phyloP scores from a whole-genome alignment of 73 alveolate genomes.

The Paramecium octaurelia region DNA sequence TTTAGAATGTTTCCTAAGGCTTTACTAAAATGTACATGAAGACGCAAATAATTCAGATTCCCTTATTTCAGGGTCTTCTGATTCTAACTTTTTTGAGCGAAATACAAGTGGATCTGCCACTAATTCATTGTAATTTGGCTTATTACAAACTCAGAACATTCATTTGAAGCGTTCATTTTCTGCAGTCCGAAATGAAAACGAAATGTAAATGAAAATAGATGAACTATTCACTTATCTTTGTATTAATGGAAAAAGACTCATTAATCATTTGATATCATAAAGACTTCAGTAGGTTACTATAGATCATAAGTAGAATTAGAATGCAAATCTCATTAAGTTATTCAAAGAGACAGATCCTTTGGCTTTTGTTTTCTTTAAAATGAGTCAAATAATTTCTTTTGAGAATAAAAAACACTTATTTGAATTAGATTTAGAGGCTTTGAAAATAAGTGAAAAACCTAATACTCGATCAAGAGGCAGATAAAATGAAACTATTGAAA shows the following conservation, averaged over 20 bases:
- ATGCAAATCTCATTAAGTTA: background rate
- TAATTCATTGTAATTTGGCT: background rate
- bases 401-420: slow-evolving; percentile 28
- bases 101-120: slow-evolving; percentile 32
- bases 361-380: slow-evolving; percentile 33
- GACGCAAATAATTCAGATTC: background rate
- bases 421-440: background rate
- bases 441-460: slow-evolving; percentile 1
- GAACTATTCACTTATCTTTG: slow-evolving; percentile 27
- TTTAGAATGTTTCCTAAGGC: background rate
- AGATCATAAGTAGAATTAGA: background rate
- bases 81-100: background rate
- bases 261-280: background rate
- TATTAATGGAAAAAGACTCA: slow-evolving; percentile 9
- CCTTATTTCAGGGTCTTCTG: background rate
- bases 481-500: slow-evolving; percentile 21
- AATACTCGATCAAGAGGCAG: background rate
- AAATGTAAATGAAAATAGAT: slow-evolving; percentile 31
- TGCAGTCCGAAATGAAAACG: background rate
- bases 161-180: slow-evolving; percentile 30
- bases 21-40: background rate
- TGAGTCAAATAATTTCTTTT: background rate
- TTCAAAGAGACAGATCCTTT: slow-evolving; percentile 37
- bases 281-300: background rate
- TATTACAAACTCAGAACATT: background rate